Evolutionary conservation across 1,284 basidiomycete genomes (phyloP), one percentile per base, ranked within the genome.

Genomic region (Chalciporus sp.): DNA sequence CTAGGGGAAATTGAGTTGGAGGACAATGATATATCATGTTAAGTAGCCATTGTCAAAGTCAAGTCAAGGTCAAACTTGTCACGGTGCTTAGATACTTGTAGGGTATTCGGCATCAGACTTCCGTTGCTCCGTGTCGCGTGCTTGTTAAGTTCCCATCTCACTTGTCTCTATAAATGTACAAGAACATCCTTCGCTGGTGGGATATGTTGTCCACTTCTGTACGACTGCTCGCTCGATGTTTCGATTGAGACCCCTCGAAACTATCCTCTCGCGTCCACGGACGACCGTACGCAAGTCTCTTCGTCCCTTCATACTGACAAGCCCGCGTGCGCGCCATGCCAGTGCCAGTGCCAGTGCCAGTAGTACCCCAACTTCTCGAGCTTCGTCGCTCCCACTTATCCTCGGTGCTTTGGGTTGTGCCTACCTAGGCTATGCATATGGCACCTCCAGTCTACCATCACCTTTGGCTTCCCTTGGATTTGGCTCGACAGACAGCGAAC

Each of bases 361-460:
- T 17, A 8, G 2, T 17, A 16, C 31, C 16, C 1, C 35, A 39
- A 42, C 28, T 35, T 31, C 55, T 3, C 55, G 52, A 47, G 27
- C 42, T 9, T 12, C 44, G 6, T 28, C 54, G 17, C 14, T 57
- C 23, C 58, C 55, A 19, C 17, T 61, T 26, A 20, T 67, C 3
- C 27, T 66, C 10, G 59, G 58, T 40, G 67, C 61, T 47, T 35
- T 71, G 14, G 52, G 66, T 19, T 67, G 69, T 28, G 40, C 45
- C 35, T 40, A 70, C 37, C 26, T 69, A 14, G 69, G 69, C 3
- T 67, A 70, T 20, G 47, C 57, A 8, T 35, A 69, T 4, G 67
- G 67, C 10, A 53, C 55, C 14, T 54, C 49, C 10, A 27, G 35
- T 48, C 23, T 46, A 6, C 48, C 57, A 20, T 60, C 57, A 9